phyloP scores from a whole-genome alignment of 1,284 basidiomycete species.

The Ustilago lituana region DNA sequence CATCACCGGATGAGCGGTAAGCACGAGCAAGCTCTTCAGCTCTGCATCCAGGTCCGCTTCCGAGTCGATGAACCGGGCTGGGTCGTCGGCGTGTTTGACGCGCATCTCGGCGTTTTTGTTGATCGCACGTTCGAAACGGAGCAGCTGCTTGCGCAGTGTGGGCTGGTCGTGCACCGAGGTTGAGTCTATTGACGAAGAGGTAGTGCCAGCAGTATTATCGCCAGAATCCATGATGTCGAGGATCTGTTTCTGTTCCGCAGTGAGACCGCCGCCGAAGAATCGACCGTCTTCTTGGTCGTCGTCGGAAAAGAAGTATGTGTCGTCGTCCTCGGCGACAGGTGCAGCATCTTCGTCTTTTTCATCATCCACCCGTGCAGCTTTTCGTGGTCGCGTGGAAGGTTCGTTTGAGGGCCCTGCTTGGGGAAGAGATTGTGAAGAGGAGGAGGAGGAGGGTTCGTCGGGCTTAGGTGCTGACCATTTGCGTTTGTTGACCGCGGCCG shows the following conservation, averaged over 20 bases:
- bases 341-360: constrained; percentile 27
- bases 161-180: constrained; percentile 9
- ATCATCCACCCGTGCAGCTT: constrained; percentile 39
- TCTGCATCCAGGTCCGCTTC: constrained; percentile 91
- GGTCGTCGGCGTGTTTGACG: constrained; percentile 69
- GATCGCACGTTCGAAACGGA: constrained; percentile 85
- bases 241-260: constrained; percentile 59
- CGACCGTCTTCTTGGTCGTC: constrained; percentile 64
- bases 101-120: constrained; percentile 94
- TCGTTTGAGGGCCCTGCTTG: constrained; percentile 4
- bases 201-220: no score
- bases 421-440: neutral
- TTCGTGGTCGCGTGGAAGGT: constrained; percentile 5
- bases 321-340: constrained; percentile 23
- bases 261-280: constrained; percentile 65
- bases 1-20: constrained; percentile 84
- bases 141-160: constrained; percentile 74
- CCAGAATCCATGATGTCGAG: constrained; percentile 61
- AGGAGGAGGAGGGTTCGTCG: constrained; percentile 20
- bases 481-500: constrained; percentile 61
- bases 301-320: constrained; percentile 51
- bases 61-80: constrained; percentile 91
- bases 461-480: constrained; percentile 56
- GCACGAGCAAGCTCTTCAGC: constrained; percentile 80
- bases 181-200: constrained; percentile 8